phyloP scores from a whole-genome alignment of 352 stramenopile species.

The Phytophthora constricta region DNA sequence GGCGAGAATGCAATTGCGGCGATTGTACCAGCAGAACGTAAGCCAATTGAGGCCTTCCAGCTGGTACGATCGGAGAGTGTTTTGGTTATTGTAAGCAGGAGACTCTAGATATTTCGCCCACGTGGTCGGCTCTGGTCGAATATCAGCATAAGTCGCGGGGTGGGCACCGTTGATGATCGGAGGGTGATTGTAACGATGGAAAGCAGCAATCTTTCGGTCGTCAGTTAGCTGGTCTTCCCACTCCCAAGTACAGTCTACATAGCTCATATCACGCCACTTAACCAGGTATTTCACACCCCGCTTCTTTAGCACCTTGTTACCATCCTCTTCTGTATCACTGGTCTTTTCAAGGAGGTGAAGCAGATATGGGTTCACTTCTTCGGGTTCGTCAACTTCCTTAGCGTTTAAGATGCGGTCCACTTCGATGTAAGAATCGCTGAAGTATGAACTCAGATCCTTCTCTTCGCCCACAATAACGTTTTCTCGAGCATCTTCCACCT shows the following conservation, averaged over 20 bases:
- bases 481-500: constrained; percentile 79
- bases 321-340: constrained; percentile 52
- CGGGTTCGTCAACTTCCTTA: constrained; percentile 81
- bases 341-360: constrained; percentile 45
- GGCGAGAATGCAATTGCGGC: constrained; percentile 92
- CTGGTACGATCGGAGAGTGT: constrained; percentile 97
- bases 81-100: constrained; percentile 94
- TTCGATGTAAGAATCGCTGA: constrained; percentile 85
- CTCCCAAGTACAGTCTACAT: constrained; percentile 91
- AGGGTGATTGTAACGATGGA: constrained; percentile 87
- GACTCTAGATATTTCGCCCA: constrained; percentile 92
- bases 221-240: constrained; percentile 91
- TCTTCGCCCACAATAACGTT: constrained; percentile 77
- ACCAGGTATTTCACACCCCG: constrained; percentile 91
- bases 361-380: constrained; percentile 74
- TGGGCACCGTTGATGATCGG: constrained; percentile 86
- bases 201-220: constrained; percentile 89
- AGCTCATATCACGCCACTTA: constrained; percentile 92
- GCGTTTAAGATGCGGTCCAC: constrained; percentile 81
- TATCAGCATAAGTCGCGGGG: constrained; percentile 81
- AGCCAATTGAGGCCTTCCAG: constrained; percentile 99
- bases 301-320: constrained; percentile 61
- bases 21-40: constrained; percentile 98
- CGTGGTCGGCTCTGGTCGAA: constrained; percentile 74
- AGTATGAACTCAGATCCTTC: constrained; percentile 84